phyloP scores from a whole-genome alignment of 768 basidiomycete species.

The Russula sp. region DNA sequence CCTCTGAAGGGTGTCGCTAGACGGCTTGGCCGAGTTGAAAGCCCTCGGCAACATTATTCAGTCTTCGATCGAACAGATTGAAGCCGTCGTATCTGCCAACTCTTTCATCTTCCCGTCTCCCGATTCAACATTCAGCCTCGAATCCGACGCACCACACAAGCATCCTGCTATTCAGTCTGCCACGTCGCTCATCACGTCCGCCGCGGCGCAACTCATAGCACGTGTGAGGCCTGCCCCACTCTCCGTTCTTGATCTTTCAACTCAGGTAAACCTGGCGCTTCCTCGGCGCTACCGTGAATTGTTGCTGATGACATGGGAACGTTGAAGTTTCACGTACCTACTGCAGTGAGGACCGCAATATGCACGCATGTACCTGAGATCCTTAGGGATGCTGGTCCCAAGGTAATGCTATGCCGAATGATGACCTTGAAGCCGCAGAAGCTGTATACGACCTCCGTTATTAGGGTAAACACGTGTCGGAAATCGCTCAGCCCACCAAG shows the following conservation, averaged over 20 bases:
- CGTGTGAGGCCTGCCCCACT: slow-evolving; percentile 13
- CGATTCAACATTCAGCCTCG: background rate
- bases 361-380: slow-evolving; percentile 24
- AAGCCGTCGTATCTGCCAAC: background rate
- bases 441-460: background rate
- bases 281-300: no score
- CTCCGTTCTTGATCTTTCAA: background rate
- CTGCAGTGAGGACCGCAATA: slow-evolving; percentile 1
- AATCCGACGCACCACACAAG: slow-evolving; percentile 10
- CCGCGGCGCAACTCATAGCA: slow-evolving; percentile 12
- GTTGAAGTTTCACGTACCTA: slow-evolving; percentile 6
- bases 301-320: background rate
- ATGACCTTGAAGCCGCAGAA: background rate
- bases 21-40: slow-evolving; percentile 11
- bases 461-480: slow-evolving; percentile 37
- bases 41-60: slow-evolving; percentile 18
- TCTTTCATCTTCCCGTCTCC: slow-evolving; percentile 13
- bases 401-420: slow-evolving; percentile 3
- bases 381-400: slow-evolving; percentile 24
- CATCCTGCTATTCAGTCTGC: slow-evolving; percentile 11
- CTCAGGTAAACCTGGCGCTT: slow-evolving; percentile 1
- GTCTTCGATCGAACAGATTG: slow-evolving; percentile 11
- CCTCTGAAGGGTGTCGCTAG: background rate
- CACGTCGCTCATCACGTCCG: slow-evolving; percentile 12
- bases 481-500: slow-evolving; percentile 38